Evolutionary conservation across 352 stramenopile species (phyloP), one percentile per base, ranked within the genome.

Genomic region (Ophiocytium majus): DNA sequence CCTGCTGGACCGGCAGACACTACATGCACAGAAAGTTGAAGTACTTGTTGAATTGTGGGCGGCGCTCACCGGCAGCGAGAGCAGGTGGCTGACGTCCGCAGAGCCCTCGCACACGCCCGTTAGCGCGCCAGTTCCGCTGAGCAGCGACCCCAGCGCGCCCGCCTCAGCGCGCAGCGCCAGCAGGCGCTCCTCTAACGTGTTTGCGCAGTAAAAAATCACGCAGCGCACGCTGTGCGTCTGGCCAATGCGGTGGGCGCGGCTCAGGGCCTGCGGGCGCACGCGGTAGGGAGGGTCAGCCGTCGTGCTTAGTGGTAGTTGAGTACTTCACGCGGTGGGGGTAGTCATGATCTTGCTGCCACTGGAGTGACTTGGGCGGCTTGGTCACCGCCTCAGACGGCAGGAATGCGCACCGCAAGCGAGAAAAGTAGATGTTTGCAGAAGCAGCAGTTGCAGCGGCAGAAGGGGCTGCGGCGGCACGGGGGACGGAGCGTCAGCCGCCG

Each of bases 121-220:
- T 5, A 76, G 31, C 31, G 64, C 64, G 34, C 64, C 64, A 10
- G 5, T 34, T 5, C 64, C 64, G 34, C 31, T 37, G 31, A 76
- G 34, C 31, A 76, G 17, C 17, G 64, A 34, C 10, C 5, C 64
- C 5, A 76, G 64, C 5, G 5, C 34, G 64, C 64, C 64, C 5
- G 34, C 5, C 64, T 76, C 64, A 31, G 85, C 76, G 0, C 83
- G n/a, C 28, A 86, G 83, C 64, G 78, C 80, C 37, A 86, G 83
- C n/a, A 86, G 83, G 28, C 83, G 76, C 50, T 86, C 83, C 76
- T 86, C 83, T 28, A 86, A 50, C 37, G 76, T 86, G 83, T 81
- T 63, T 57, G 50, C 76, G 76, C 82, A 82, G 83, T 85, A 86
- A 33, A 86, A 84, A 33, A 86, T 81, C 36, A 86, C 83, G 74